Conservation (phyloP, 164 flowering plant genomes). For the grape (Vitis vinifera) region DNA sequence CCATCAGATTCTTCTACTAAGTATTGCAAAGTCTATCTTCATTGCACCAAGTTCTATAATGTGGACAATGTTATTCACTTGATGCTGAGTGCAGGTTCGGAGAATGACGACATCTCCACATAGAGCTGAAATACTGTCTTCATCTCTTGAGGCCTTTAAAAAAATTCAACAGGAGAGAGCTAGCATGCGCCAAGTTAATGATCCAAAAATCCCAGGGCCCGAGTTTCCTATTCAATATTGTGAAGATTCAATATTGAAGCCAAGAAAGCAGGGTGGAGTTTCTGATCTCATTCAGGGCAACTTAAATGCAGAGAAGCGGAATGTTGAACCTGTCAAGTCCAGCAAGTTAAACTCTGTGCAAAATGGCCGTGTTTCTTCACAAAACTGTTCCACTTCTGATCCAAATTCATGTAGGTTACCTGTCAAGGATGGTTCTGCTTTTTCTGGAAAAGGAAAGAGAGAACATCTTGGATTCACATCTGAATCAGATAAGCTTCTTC, state of each 20-base stretch:
- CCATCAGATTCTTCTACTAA: neutral
- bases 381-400: conserved; percentile 28
- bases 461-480: conserved; percentile 38
- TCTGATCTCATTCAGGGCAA: conserved; percentile 31
- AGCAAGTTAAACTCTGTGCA: conserved; percentile 26
- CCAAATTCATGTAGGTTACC: conserved; percentile 28
- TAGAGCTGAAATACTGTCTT: conserved; percentile 87
- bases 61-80: conserved; percentile 11
- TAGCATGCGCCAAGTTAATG: conserved; percentile 25
- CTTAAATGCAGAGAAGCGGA: conserved; percentile 37
- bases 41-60: conserved; percentile 5
- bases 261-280: conserved; percentile 41
- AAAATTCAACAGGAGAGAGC: conserved; percentile 87
- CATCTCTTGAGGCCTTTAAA: conserved; percentile 92
- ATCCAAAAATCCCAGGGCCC: conserved; percentile 20
- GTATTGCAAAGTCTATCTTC: neutral
- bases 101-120: conserved; percentile 94
- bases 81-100: conserved; percentile 62
- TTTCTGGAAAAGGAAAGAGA: conserved; percentile 42
- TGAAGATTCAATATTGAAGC: conserved; percentile 29
- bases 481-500: conserved; percentile 41
- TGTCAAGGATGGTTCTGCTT: conserved; percentile 33
- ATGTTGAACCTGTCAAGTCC: conserved; percentile 38
- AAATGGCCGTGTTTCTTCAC: conserved; percentile 19
- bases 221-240: conserved; percentile 21